These are phyloP conservation scores for Xylaria sp. DNA, from an alignment of 2,329 filamentous ascomycete genomes.

Conservation along the genomic window DNA sequence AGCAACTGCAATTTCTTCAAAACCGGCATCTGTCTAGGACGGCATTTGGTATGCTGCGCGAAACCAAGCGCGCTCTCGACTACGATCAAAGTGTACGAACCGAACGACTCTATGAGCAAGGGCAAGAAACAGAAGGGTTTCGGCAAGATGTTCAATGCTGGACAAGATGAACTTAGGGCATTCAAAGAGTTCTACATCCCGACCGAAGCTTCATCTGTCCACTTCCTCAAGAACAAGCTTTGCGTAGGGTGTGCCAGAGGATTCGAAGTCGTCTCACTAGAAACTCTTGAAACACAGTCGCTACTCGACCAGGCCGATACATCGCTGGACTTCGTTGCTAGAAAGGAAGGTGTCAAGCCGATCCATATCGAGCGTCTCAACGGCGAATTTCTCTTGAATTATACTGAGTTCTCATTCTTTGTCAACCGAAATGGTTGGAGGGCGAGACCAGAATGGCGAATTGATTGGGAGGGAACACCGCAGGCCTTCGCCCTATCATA, in stretches of 20 bases:
- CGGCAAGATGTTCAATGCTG: constrained; percentile 91
- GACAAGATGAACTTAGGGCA: constrained; percentile 93
- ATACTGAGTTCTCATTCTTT: constrained; percentile 99
- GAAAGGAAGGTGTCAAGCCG: constrained; percentile 91
- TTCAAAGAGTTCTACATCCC: constrained; percentile 99
- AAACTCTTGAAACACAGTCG: constrained; percentile 98
- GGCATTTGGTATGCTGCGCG: constrained; percentile 95
- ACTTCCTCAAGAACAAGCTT: constrained; percentile 95
- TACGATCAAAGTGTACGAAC: constrained; percentile 99
- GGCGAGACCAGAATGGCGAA: constrained; percentile 93
- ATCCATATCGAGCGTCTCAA: constrained; percentile 98
- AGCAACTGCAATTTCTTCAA: constrained; percentile 99
- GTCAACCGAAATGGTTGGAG: constrained; percentile 99
- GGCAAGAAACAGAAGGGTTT: constrained; percentile 96
- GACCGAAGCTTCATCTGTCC: constrained; percentile 96
- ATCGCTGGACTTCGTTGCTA: constrained; percentile 94
- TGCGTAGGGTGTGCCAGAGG: constrained; percentile 95
- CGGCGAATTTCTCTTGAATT: constrained; percentile 96
- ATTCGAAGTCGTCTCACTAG: constrained; percentile 95
- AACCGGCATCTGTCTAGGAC: constrained; percentile 90
- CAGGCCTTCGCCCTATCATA: constrained; percentile 94
- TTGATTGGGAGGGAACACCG: constrained; percentile 95
- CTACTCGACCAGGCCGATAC: constrained; percentile 97
- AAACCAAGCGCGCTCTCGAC: constrained; percentile 93
- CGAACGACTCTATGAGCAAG: constrained; percentile 92